Conservation (phyloP, 139 green algal species). For the Zygnema circumcarinatum region DNA sequence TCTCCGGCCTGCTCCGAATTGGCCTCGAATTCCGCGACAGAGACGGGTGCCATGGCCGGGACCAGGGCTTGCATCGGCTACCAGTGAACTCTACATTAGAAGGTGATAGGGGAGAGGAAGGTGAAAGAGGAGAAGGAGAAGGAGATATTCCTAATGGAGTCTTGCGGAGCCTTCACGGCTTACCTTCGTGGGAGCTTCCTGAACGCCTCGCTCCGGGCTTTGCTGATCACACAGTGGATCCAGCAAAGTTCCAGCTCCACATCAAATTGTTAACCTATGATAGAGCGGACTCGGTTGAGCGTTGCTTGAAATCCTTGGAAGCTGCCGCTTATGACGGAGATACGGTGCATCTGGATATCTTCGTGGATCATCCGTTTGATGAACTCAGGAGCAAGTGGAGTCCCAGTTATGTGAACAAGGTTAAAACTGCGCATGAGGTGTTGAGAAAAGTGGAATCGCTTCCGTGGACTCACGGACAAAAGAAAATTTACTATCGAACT, state of each 20-base stretch:
- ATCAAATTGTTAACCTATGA: constrained; percentile 37
- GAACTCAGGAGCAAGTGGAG: constrained; percentile 11
- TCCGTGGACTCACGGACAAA: constrained; percentile 33
- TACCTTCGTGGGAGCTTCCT: not conserved
- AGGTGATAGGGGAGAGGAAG: not conserved
- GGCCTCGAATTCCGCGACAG: constrained; percentile 1
- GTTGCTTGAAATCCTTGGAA: constrained; percentile 26
- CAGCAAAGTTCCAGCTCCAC: constrained; percentile 31
- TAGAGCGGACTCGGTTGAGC: constrained; percentile 1
- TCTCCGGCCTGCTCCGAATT: constrained; percentile 5
- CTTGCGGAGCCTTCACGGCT: not conserved
- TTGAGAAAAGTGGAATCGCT: constrained; percentile 17
- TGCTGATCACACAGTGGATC: not conserved
- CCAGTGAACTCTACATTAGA: too few species aligned
- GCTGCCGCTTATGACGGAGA: constrained; percentile 25
- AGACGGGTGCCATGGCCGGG: not conserved
- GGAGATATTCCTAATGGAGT: not conserved
- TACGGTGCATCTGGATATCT: constrained; percentile 35
- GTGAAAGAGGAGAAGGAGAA: not conserved
- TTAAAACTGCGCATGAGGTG: not conserved
- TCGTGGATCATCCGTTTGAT: constrained; percentile 41
- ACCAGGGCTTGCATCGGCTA: not conserved
- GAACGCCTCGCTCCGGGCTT: not conserved
- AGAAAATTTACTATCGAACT: constrained; percentile 15
- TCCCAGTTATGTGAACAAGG: not conserved